Base-by-base conservation (phyloP, 2,329 filamentous ascomycete species). In the Hymenoscyphus occultus region DNA sequence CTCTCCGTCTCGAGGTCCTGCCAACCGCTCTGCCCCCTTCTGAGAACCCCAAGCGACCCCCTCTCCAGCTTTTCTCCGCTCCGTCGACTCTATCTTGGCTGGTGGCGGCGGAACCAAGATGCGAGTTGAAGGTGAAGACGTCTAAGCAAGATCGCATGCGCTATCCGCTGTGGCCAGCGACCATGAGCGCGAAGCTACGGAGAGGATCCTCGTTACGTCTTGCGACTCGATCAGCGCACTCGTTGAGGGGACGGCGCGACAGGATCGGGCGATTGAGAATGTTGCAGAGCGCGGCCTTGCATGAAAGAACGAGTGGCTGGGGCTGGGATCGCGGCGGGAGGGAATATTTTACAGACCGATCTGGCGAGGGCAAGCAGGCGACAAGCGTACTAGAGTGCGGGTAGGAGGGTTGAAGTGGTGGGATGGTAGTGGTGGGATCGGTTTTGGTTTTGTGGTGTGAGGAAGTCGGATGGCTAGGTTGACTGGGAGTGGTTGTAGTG, bases 71-170 rank as follows among this genome's bases (percentile, higher is more conserved):
- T 67, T 71, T 59, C 57, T 64, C 63, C 64, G 68, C 67, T 69
- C 69, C 67, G 69, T 71, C 70, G 73, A 74, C 71, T 74, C 74
- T 75, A 76, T 76, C 70, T 74, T 76, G 73, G 70, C 73, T 73
- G 68, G 60, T 69, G 66, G 67, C 58, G 62, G 51, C 56, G 63
- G 51, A 59, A 65, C 31, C 54, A 64, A 59, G 60, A 35, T 28
- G 42, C 51, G 56, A 54, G 28, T 56, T 67, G 59, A 40, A 39
- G 63, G 66, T 63, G 51, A 61, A 66, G 68, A 67, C 65, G 66
- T 57, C 64, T 56, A 69, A 69, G 65, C 67, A 66, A 65, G 67
- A 66, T 72, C 68, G 72, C 71, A 72, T 73, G 69, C 72, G 72
- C 71, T 74, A 74, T 67, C 66, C 58, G 51, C 22, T 60, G 65